A percentile compares a stretch with the other conserved stretches of the same genome.
Evolutionary conservation across 805 yeast species (phyloP).

Genomic region (Saccharomycopsis fibuligera): DNA sequence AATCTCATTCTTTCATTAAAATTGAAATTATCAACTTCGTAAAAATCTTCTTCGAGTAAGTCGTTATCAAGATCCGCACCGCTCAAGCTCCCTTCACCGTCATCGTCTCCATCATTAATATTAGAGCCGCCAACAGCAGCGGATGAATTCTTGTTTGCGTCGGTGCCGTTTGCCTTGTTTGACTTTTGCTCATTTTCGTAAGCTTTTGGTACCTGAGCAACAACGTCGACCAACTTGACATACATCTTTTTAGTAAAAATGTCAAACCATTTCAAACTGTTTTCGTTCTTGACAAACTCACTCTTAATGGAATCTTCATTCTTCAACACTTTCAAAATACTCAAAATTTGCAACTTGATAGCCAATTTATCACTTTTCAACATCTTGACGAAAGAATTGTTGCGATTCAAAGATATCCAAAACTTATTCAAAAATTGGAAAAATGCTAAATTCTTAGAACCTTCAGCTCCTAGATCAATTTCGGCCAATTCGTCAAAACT

Average conservation of each 20-base stretch:
- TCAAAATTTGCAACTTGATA: conserved; percentile 12
- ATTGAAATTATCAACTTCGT: conserved; percentile 9
- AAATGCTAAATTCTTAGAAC: conserved; percentile 2
- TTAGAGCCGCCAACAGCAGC: not conserved
- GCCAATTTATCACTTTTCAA: conserved; percentile 4
- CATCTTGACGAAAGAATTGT: conserved; percentile 18
- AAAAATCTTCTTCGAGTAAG: conserved; percentile 10
- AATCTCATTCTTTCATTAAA: conserved; percentile 12
- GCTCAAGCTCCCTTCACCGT: conserved; percentile 6
- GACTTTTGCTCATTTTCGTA: conserved; percentile 2
- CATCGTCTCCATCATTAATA: conserved; percentile 11
- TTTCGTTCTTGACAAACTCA: not conserved
- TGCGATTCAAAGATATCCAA: conserved; percentile 12
- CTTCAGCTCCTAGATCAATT: not conserved
- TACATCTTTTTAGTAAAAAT: conserved; percentile 9
- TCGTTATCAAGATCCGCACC: not conserved
- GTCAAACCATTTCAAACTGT: not conserved
- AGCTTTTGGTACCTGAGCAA: conserved; percentile 8
- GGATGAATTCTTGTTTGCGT: too few relatives aligned
- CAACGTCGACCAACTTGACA: conserved; percentile 6
- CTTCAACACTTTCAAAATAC: conserved; percentile 6
- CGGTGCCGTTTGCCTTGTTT: not conserved
- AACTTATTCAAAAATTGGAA: conserved; percentile 18
- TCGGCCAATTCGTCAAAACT: conserved; percentile 3
- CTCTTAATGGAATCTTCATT: conserved; percentile 2